Evolutionary conservation across 2,329 filamentous ascomycete species (phyloP).

Genomic region (Clarireedia sp.): DNA sequence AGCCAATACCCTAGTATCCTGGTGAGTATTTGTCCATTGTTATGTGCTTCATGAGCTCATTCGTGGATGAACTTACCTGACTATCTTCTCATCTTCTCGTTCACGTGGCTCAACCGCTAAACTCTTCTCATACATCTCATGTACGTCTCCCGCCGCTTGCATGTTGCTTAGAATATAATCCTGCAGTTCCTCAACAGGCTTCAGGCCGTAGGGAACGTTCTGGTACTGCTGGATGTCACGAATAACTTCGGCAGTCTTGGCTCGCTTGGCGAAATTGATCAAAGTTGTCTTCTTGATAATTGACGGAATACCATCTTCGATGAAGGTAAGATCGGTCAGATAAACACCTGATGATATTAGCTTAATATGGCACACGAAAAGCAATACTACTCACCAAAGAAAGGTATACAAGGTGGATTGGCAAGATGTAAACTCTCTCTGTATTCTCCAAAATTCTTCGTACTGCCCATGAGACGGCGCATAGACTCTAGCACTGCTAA

Average conservation of each 20-base stretch:
- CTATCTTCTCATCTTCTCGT: constrained; percentile 98
- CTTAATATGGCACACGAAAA: not conserved
- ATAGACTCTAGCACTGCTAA: constrained; percentile 76
- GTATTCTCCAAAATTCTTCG: constrained; percentile 97
- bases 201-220: constrained; percentile 89
- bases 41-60: not conserved
- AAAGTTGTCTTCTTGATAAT: constrained; percentile 93
- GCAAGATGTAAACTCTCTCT: constrained; percentile 85
- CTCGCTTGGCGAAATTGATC: constrained; percentile 97
- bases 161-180: constrained; percentile 97
- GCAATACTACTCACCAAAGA: constrained; percentile 65
- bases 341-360: constrained; percentile 64
- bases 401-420: constrained; percentile 95
- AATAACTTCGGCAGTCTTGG: constrained; percentile 97
- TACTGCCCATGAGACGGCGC: constrained; percentile 91
- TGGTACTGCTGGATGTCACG: constrained; percentile 98
- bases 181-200: constrained; percentile 83
- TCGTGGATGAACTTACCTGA: constrained; percentile 49
- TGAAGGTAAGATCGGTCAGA: constrained; percentile 93
- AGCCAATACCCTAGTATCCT: constrained; percentile 44
- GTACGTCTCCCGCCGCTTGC: constrained; percentile 89
- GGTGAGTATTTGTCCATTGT: constrained; percentile 23
- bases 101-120: constrained; percentile 88
- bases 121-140: constrained; percentile 99
- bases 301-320: constrained; percentile 95